Conservation (phyloP, 805 yeast species). For the Yamadazyma endophytica region DNA sequence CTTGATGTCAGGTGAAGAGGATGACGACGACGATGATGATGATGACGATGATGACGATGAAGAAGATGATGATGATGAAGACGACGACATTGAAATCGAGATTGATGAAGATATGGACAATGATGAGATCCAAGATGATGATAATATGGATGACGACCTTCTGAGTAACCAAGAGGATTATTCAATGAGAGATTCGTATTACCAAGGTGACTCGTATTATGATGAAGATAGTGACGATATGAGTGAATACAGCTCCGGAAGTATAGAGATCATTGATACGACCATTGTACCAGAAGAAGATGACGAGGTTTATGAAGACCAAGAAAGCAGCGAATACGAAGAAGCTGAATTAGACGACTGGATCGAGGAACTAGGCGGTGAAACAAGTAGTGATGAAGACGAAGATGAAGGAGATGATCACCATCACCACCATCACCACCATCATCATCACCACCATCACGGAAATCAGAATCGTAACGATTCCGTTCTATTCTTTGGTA, state of each 20-base stretch:
- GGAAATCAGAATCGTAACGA: neutral
- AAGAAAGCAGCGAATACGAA: conserved; percentile 27
- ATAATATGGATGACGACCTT: too few species aligned
- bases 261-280: conserved; percentile 32
- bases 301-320: conserved; percentile 20
- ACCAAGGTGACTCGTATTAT: conserved; percentile 9
- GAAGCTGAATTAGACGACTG: conserved; percentile 38
- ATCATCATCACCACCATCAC: neutral
- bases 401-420: conserved; percentile 15
- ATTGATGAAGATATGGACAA: conserved; percentile 30
- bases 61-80: conserved; percentile 30
- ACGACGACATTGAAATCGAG: conserved; percentile 19
- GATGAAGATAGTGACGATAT: conserved; percentile 16
- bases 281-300: too few species aligned
- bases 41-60: conserved; percentile 38
- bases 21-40: conserved; percentile 18
- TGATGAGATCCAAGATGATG: conserved; percentile 36
- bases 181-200: conserved; percentile 20
- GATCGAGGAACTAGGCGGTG: conserved; percentile 34
- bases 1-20: conserved; percentile 32
- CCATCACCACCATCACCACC: conserved; percentile 3
- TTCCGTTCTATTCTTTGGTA: conserved; percentile 1
- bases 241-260: conserved; percentile 16
- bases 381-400: conserved; percentile 13
- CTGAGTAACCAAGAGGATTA: conserved; percentile 4